Evolutionary conservation across 2,329 filamentous ascomycete genomes (phyloP).

Genomic region (Cordyceps tenuipes): DNA sequence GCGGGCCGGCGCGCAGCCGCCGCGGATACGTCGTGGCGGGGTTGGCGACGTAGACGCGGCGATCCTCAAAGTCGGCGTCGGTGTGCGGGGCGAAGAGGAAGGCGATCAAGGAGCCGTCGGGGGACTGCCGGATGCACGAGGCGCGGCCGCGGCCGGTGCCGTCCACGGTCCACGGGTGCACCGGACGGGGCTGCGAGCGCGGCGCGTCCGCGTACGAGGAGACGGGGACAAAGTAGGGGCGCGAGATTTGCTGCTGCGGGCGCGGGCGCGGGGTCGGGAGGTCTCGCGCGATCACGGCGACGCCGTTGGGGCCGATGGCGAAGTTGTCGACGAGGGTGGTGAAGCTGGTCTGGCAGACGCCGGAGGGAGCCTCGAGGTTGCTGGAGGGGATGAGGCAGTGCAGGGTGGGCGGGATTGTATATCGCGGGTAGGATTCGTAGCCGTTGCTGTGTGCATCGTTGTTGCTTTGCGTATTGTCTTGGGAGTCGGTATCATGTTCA

Average conservation of each 20-base stretch:
- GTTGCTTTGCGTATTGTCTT: too few relatives aligned
- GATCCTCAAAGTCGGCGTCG: conserved; percentile 18
- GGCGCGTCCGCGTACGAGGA: conserved; percentile 22
- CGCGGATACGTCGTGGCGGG: too few relatives aligned
- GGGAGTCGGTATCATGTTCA: too few relatives aligned
- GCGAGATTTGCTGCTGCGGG: conserved; percentile 10
- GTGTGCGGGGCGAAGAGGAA: conserved; percentile 24
- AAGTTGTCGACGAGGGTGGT: conserved; percentile 19
- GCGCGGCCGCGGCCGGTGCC: conserved; percentile 3
- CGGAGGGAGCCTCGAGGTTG: conserved; percentile 24
- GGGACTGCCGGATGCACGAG: conserved; percentile 27
- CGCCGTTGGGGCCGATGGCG: conserved; percentile 26
- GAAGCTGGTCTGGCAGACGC: conserved; percentile 18
- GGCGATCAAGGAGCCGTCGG: conserved; percentile 27
- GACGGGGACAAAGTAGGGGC: conserved; percentile 27
- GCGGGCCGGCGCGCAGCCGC: too few relatives aligned
- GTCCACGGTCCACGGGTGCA: too few relatives aligned
- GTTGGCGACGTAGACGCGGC: conserved; percentile 25
- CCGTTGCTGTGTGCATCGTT: conserved; percentile 13
- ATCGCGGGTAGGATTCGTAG: conserved; percentile 17
- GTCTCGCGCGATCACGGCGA: conserved; percentile 25
- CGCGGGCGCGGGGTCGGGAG: conserved; percentile 11
- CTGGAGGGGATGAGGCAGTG: conserved; percentile 25
- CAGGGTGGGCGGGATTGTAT: conserved; percentile 19
- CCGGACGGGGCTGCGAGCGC: conserved; percentile 15